Percentiles rank a stretch among this genome's conserved stretches.
Conservation (phyloP, 2,329 filamentous ascomycete species). For the Atkinsonella hypoxylon region DNA sequence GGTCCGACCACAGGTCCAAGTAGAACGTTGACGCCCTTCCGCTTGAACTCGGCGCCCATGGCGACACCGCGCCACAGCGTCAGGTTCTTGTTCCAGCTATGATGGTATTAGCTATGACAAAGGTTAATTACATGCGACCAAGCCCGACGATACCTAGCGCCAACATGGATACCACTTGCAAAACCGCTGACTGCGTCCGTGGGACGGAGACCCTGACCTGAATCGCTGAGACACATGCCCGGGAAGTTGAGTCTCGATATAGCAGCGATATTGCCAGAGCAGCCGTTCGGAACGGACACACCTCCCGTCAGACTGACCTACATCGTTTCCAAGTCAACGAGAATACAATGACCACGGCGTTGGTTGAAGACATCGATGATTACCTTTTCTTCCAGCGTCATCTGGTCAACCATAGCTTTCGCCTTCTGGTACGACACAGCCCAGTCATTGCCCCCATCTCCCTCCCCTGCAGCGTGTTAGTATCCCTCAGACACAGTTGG, state of each 20-base stretch:
- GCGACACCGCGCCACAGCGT: slow-evolving; percentile 55
- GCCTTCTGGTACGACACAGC: slow-evolving; percentile 56
- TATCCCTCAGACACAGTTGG: background rate
- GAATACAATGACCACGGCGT: background rate
- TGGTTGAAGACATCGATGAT: too few species aligned
- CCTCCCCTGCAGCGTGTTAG: background rate
- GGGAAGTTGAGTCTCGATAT: slow-evolving; percentile 29
- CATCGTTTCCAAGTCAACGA: background rate
- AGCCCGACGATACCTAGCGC: slow-evolving; percentile 18
- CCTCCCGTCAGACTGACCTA: slow-evolving; percentile 64
- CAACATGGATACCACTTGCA: slow-evolving; percentile 28
- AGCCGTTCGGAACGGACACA: slow-evolving; percentile 37
- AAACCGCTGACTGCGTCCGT: slow-evolving; percentile 31
- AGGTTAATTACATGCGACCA: background rate
- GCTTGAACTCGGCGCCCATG: slow-evolving; percentile 65
- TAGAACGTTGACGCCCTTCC: slow-evolving; percentile 67
- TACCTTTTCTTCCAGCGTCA: slow-evolving; percentile 67
- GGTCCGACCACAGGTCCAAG: slow-evolving; percentile 66
- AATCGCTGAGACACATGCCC: slow-evolving; percentile 33
- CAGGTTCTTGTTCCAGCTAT: slow-evolving; percentile 57
- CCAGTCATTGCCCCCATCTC: slow-evolving; percentile 46
- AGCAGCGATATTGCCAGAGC: slow-evolving; percentile 30
- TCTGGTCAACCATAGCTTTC: slow-evolving; percentile 52
- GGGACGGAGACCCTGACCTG: slow-evolving; percentile 29
- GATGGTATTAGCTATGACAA: background rate